Base-by-base conservation (phyloP, 2,329 filamentous ascomycete species). In the Aspergillus felis region DNA sequence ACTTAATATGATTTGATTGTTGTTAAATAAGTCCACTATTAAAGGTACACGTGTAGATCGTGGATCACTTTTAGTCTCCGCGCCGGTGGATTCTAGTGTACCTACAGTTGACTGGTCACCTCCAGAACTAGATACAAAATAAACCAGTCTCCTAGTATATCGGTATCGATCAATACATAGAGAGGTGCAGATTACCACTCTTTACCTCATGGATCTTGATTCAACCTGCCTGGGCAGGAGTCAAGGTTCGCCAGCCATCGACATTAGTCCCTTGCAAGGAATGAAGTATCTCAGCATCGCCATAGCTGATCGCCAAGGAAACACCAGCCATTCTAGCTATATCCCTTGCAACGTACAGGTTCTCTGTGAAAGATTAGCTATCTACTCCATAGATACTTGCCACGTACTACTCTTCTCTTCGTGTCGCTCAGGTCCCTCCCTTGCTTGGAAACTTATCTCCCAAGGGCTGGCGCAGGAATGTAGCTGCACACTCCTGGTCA, bases 251-350 rank as follows among this genome's bases (percentile, higher is more conserved):
- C 41, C 41, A 44, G n/a, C 41, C 41, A 20, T 44, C 41, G 20
- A 44, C 41, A 44, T 44, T n/a, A 44, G 7, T 44, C 41, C n/a
- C 41, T 20, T 42, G 41, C 20, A 44, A 44, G 41, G n/a, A 22
- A 44, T 35, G 32, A 35, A 35, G 12, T 1, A 17, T 35, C 12
- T 17, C 12, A 35, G 32, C 4, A 14, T 12, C 12, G 4, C 29
- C 29, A 5, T 32, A 14, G 10, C 29, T 32, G 29, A 50, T 54
- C 58, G 38, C 51, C 50, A 41, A 35, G 50, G 56, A 49, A 47
- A 55, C 53, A 29, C 49, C 50, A 51, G 20, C 50, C 51, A 52
- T 35, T 14, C 32, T 32, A 14, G 32, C 12, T 6, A 6, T 17
- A 35, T 35, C 12, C 32, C 12, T 14, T 35, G 32, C 12, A 35